These are phyloP conservation scores for Fusarium tanahbumbuense DNA, from an alignment of 2,329 filamentous ascomycete species.

Conservation along the genomic window DNA sequence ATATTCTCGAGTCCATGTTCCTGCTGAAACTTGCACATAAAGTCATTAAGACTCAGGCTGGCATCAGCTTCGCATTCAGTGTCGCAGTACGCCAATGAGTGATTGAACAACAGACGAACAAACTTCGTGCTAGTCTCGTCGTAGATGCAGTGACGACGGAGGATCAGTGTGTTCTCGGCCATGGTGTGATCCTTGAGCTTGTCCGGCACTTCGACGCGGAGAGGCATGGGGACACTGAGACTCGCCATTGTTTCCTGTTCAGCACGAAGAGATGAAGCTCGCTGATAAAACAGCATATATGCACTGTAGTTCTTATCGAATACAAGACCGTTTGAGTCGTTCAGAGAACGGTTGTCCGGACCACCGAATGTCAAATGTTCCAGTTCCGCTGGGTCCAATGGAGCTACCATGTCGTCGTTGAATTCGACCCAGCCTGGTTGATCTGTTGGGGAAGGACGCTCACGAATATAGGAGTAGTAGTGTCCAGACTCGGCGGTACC, in stretches of 20 bases:
- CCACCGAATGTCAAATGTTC: slow-evolving; percentile 85
- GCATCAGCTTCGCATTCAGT: background rate
- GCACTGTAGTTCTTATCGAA: slow-evolving; percentile 84
- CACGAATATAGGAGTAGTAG: slow-evolving; percentile 95
- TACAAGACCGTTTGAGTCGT: slow-evolving; percentile 58
- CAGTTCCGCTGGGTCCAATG: slow-evolving; percentile 80
- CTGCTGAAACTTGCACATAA: slow-evolving; percentile 8
- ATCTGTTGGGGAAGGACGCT: slow-evolving; percentile 70
- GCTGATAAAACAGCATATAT: slow-evolving; percentile 98
- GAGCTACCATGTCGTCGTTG: slow-evolving; percentile 86
- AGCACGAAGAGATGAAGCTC: slow-evolving; percentile 72
- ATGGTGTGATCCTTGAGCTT: slow-evolving; percentile 70
- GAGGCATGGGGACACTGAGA: slow-evolving; percentile 48
- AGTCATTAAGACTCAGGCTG: slow-evolving; percentile 13
- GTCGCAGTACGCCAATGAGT: slow-evolving; percentile 62
- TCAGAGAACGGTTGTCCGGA: slow-evolving; percentile 63
- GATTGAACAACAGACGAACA: slow-evolving; percentile 70
- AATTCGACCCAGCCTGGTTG: slow-evolving; percentile 83
- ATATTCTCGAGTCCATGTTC: slow-evolving; percentile 55
- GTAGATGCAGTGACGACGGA: slow-evolving; percentile 83
- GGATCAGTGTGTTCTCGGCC: slow-evolving; percentile 76
- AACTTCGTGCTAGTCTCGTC: slow-evolving; percentile 78
- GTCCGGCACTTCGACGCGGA: slow-evolving; percentile 59
- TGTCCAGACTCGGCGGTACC: slow-evolving; percentile 95
- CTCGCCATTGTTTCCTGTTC: slow-evolving; percentile 60